Conservation (phyloP, 169 alveolate species). For the Plasmodium gonderi region DNA sequence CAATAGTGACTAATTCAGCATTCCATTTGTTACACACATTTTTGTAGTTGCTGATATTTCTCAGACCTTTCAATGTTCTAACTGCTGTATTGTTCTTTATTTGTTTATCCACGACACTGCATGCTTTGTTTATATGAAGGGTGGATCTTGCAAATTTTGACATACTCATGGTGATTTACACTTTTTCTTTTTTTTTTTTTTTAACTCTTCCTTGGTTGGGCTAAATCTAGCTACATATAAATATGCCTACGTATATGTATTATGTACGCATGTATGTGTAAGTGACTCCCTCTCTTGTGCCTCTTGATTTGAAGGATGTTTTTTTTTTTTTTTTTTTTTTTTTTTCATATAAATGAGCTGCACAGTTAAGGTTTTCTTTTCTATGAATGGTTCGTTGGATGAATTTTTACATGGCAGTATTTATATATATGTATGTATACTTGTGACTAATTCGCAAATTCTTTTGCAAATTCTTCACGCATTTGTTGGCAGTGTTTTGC, state of each 20-base stretch:
- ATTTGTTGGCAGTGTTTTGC: too few species aligned
- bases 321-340: background rate
- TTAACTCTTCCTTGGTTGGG: too few species aligned
- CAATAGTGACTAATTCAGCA: background rate
- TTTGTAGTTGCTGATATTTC: conserved; percentile 2
- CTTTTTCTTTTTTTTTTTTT: background rate
- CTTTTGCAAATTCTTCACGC: too few species aligned
- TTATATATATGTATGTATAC: too few species aligned
- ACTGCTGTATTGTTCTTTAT: background rate
- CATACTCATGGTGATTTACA: conserved; percentile 9
- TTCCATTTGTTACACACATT: background rate
- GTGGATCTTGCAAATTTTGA: conserved; percentile 30
- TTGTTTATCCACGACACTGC: background rate
- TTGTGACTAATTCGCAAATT: too few species aligned
- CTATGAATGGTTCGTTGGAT: too few species aligned
- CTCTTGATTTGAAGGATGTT: too few species aligned
- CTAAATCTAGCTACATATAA: background rate
- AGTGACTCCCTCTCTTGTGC: too few species aligned
- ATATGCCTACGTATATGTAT: background rate
- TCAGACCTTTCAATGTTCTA: background rate
- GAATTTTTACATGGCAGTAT: too few species aligned
- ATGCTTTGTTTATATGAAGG: conserved; percentile 14
- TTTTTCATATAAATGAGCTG: background rate
- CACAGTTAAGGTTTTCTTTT: background rate
- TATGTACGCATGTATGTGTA: too few species aligned